Base-by-base conservation (phyloP, 2,329 filamentous ascomycete species). In the Hymenotorrendiella dingleyae region DNA sequence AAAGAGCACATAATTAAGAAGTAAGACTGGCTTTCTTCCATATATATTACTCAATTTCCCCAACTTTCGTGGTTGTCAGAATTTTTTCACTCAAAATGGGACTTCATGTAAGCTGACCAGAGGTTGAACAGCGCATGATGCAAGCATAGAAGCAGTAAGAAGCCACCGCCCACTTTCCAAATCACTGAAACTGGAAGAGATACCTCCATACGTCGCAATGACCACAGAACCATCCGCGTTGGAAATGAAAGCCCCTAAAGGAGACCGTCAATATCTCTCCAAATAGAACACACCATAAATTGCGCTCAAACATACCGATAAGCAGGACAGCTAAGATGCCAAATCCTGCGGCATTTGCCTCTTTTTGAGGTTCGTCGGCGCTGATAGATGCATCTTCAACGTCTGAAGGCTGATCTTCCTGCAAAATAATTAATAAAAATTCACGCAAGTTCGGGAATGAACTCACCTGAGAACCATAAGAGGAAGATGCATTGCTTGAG, bases 161-260 rank as follows among this genome's bases (percentile, higher is more conserved):
- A 79, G 56, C 75, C 78, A 79, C 45, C 70, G 77, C 3, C 76
- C 78, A 39, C 74, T 69, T 12, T 68, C 69, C 4, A 82, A 56
- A 24, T 69, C 67, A 40, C 72, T 65, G 52, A 82, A 82, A 41
- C 81, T 73, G 8, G 78, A 82, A 0, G 76, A 73, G 40, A 82
- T 79, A 3, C 67, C 67, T 1, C 75, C 73, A 45, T 83, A 78
- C 0, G 82, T 84, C 0, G 84, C 82, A 23, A 87, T 64, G 0
- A 87, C 71, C 0, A 87, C 64, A 1, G 78, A 81, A 0, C 67
- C 64, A 54, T 88, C 84, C 12, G 76, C 73, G 42, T 81, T 80
- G 6, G 75, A 73, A 10, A 84, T 74, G 51, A 87, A 85, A 11
- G 82, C 76, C 9, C 76, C 77, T 69, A 27, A 8, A 28, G 26